Base-by-base conservation (phyloP, 2,329 filamentous ascomycete genomes). In the Raffaelea ambrosiae region DNA sequence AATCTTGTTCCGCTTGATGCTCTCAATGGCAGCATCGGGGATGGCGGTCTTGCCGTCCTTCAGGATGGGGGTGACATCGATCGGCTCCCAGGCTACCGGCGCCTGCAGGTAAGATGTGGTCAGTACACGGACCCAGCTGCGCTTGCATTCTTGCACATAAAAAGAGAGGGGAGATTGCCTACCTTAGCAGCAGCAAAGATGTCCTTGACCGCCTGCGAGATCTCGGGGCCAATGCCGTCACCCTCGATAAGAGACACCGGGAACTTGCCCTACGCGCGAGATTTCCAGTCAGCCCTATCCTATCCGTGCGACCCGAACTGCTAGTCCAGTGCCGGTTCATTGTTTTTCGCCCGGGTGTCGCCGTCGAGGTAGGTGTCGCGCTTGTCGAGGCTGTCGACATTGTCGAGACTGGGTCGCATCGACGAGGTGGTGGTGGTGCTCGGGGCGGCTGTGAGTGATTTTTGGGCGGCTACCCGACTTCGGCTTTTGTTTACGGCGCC, bases 141-240 rank as follows among this genome's bases (percentile, higher is more conserved):
- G 16, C 19, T 22, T 9, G 19, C 36, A 20, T 22, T 8, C 38
- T 5, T 20, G 38, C 36, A n/a, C 26, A 48, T 47, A 52, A 67
- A 7, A 38, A n/a, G 18, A 38, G 5, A 14, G 35, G 35, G 35
- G 8, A n/a, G 5, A 38, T 10, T 10, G 35, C 73, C 54, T 73
- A 95, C 91, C 69, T 94, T 87, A 61, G 93, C 93, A 61, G 93
- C 93, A 62, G 83, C 78, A 74, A 96, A 98, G 72, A 98, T 98
- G 69, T 96, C 88, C 82, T 97, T 98, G 64, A 98, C 90, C 44
- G 93, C 94, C 71, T 95, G 84, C 57, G 93, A 83, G 66, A 98
- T 98, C 74, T 98, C 91, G 55, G 93, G 93, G 53, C 93, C 93
- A 67, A 98, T 98, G 67, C 93, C 93, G 65, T 98, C 94, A 72